phyloP scores from a whole-genome alignment of 2,329 filamentous ascomycete species.

The Ceratocystis huliohia region DNA sequence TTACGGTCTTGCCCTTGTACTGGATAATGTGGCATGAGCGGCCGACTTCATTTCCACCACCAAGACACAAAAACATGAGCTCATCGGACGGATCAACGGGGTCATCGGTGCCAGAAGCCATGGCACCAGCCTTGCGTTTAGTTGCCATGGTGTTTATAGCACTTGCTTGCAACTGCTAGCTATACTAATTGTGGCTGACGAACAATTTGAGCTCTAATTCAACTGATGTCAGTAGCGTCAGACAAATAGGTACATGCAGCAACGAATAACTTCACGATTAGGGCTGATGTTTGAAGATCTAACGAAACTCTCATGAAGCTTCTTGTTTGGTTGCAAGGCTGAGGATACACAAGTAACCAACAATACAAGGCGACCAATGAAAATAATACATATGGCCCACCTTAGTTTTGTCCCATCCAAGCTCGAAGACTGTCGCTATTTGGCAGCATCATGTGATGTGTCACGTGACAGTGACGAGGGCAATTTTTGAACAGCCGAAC shows the following conservation, averaged over 20 bases:
- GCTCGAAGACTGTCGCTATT: not conserved
- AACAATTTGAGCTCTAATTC: too few relatives aligned
- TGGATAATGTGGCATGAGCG: slow-evolving; percentile 95
- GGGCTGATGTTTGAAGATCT: not conserved
- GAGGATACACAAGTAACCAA: not conserved
- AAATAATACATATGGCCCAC: slow-evolving; percentile 3
- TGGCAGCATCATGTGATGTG: slow-evolving; percentile 6
- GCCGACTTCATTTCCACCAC: slow-evolving; percentile 93
- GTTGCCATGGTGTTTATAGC: slow-evolving; percentile 55
- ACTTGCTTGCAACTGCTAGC: not conserved
- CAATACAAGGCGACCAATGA: slow-evolving; percentile 17
- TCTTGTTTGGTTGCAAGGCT: slow-evolving; percentile 1
- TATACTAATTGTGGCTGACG: not conserved
- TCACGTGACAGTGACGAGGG: slow-evolving; percentile 18
- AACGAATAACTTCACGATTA: not conserved
- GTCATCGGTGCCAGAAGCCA: slow-evolving; percentile 47
- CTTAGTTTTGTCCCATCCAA: not conserved
- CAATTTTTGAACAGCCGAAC: slow-evolving; percentile 18
- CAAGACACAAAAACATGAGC: slow-evolving; percentile 83
- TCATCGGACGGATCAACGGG: slow-evolving; percentile 88
- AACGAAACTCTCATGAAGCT: not conserved
- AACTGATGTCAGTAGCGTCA: not conserved
- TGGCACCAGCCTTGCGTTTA: slow-evolving; percentile 60
- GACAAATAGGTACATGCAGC: not conserved
- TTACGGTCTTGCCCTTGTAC: slow-evolving; percentile 98